Conservation (phyloP, 148 eudicot species). For the Vaccinium darrowii region DNA sequence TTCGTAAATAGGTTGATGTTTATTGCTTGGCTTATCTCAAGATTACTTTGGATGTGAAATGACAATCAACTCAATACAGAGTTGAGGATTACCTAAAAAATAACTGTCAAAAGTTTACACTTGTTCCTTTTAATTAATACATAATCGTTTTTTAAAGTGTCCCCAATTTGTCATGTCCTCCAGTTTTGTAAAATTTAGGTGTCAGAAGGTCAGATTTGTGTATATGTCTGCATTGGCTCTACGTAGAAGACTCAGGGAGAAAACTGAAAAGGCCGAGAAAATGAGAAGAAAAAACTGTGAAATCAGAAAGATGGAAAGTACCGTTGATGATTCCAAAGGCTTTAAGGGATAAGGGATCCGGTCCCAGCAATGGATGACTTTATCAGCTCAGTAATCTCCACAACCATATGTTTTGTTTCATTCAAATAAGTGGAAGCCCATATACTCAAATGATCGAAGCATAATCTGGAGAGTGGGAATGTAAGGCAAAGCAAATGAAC, state of each 20-base stretch:
- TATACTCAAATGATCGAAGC: background rate
- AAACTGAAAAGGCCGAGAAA: conserved; percentile 2
- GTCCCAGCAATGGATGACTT: conserved; percentile 12
- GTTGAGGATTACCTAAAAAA: background rate
- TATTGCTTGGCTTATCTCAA: background rate
- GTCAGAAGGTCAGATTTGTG: too few species aligned
- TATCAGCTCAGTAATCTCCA: conserved; percentile 9
- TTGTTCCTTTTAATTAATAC: too few species aligned
- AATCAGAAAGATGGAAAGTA: conserved; percentile 1
- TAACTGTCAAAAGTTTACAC: background rate
- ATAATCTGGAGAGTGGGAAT: background rate
- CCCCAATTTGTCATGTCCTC: too few species aligned
- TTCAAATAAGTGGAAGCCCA: background rate
- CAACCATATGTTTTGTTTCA: background rate
- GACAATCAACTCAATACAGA: background rate
- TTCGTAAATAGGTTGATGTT: background rate
- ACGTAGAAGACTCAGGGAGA: background rate
- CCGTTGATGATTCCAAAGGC: background rate
- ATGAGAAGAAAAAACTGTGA: conserved; percentile 13
- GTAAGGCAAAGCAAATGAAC: background rate
- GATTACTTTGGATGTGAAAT: background rate
- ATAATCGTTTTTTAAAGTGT: too few species aligned
- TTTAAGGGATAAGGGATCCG: background rate
- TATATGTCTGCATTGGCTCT: too few species aligned
- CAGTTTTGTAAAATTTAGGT: too few species aligned